Evolutionary conservation across 441 rosid species (phyloP).

Genomic region (Heliophila coronopifolia): DNA sequence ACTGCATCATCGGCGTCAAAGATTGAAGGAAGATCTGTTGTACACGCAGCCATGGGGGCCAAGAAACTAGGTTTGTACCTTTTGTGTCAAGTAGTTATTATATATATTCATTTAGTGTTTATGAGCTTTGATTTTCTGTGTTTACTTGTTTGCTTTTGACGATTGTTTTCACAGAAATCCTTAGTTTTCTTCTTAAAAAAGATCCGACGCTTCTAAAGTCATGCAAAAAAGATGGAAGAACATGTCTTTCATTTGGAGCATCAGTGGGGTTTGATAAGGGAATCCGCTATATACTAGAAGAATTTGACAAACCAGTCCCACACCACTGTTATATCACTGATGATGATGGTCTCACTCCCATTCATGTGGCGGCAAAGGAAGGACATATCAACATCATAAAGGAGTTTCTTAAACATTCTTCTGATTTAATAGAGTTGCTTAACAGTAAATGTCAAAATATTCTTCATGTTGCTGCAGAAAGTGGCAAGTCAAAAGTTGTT

Average conservation of each 20-base stretch:
- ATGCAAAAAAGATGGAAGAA: conserved; percentile 2
- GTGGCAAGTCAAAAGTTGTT: conserved; percentile 5
- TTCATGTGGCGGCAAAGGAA: conserved; percentile 8
- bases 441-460: background rate
- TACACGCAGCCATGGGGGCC: conserved; percentile 12
- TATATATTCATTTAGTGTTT: too few relatives aligned
- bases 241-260: conserved; percentile 14
- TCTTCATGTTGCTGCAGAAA: conserved; percentile 15
- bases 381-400: conserved; percentile 5
- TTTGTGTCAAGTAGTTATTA: background rate
- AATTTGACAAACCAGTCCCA: background rate
- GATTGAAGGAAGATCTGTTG: background rate
- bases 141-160: background rate
- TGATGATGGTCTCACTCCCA: conserved; percentile 9
- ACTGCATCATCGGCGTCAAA: background rate
- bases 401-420: conserved; percentile 8
- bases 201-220: background rate
- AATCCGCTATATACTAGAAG: background rate
- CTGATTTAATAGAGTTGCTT: conserved; percentile 5
- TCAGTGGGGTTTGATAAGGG: conserved; percentile 8
- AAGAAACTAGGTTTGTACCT: background rate
- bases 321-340: background rate
- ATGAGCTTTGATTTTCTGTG: too few relatives aligned
- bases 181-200: background rate
- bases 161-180: conserved; percentile 4